Percentiles rank a stretch among this genome's conserved stretches.
Conservation (phyloP, 192 early-diverging fungal species). For the Entomortierella beljakovae region DNA sequence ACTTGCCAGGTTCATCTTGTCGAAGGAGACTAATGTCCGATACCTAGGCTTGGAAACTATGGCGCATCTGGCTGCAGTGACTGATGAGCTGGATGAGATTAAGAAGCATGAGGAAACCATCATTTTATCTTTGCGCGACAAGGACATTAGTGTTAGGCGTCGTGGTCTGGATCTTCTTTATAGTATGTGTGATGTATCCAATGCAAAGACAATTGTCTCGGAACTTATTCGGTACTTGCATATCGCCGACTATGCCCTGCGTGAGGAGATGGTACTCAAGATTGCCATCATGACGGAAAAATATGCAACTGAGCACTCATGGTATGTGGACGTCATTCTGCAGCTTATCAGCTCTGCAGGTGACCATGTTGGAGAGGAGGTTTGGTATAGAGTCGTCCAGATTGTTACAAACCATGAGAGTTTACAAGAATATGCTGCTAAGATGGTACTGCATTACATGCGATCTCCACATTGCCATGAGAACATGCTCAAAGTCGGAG, state of each 20-base stretch:
- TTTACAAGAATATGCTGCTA: constrained; percentile 93
- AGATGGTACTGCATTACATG: constrained; percentile 84
- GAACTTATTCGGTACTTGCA: constrained; percentile 94
- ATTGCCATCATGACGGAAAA: constrained; percentile 99
- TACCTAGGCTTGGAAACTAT: constrained; percentile 98
- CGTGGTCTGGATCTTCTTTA: constrained; percentile 96
- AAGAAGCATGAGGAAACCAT: constrained; percentile 89
- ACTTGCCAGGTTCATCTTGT: constrained; percentile 90
- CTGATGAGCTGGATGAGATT: constrained; percentile 86
- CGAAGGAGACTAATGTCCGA: constrained; percentile 98
- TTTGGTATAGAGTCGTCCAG: constrained; percentile 98
- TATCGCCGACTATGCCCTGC: constrained; percentile 88
- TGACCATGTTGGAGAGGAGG: constrained; percentile 95
- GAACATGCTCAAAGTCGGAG: constrained; percentile 94
- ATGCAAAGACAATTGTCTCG: constrained; percentile 86
- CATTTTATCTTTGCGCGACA: constrained; percentile 92
- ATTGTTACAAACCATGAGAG: constrained; percentile 97
- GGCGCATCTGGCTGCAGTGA: constrained; percentile 89
- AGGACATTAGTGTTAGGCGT: constrained; percentile 96
- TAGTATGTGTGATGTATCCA: constrained; percentile 94
- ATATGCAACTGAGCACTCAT: constrained; percentile 96
- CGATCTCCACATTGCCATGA: constrained; percentile 95
- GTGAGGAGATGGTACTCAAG: constrained; percentile 98
- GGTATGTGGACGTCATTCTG: constrained; percentile 99
- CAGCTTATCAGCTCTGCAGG: constrained; percentile 95